phyloP scores from a whole-genome alignment of 257 asterid species.

The Przewalskia tangutica region DNA sequence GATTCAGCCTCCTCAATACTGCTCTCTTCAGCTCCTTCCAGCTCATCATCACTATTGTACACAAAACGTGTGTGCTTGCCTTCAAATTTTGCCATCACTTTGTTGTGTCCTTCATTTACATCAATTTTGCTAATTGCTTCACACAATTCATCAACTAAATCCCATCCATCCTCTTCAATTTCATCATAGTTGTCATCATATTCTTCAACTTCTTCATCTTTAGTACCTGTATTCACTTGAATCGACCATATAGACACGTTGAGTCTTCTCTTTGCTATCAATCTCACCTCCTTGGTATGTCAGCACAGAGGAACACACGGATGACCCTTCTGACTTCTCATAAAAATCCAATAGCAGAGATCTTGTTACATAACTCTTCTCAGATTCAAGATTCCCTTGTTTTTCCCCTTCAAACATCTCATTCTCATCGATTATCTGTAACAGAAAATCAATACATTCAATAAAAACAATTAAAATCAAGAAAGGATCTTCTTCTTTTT shows the following conservation, averaged over 20 bases:
- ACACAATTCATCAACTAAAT: slow-evolving; percentile 47
- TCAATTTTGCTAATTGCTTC: slow-evolving; percentile 56
- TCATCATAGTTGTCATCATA: slow-evolving; percentile 16
- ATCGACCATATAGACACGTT: slow-evolving; percentile 62
- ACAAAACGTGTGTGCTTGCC: slow-evolving; percentile 68
- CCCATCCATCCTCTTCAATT: slow-evolving; percentile 11
- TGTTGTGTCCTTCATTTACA: slow-evolving; percentile 17
- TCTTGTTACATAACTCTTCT: slow-evolving; percentile 43
- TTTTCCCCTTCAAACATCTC: slow-evolving; percentile 25
- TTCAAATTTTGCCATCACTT: slow-evolving; percentile 11
- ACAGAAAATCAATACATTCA: not conserved
- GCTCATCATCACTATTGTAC: slow-evolving; percentile 68
- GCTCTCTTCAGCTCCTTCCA: slow-evolving; percentile 39
- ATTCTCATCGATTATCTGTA: slow-evolving; percentile 28
- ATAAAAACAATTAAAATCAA: not conserved
- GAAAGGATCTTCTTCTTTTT: not conserved
- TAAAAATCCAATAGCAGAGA: slow-evolving; percentile 68
- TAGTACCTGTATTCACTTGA: slow-evolving; percentile 58
- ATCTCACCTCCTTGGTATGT: slow-evolving; percentile 23
- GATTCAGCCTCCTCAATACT: not conserved
- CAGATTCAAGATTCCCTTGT: slow-evolving; percentile 27
- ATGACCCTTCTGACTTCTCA: slow-evolving; percentile 43
- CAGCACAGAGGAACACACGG: slow-evolving; percentile 40
- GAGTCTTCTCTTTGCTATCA: slow-evolving; percentile 18
- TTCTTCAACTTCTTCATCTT: slow-evolving; percentile 20